Conservation (phyloP, 768 basidiomycete species). For the Holtermanniella nyarrowii region DNA sequence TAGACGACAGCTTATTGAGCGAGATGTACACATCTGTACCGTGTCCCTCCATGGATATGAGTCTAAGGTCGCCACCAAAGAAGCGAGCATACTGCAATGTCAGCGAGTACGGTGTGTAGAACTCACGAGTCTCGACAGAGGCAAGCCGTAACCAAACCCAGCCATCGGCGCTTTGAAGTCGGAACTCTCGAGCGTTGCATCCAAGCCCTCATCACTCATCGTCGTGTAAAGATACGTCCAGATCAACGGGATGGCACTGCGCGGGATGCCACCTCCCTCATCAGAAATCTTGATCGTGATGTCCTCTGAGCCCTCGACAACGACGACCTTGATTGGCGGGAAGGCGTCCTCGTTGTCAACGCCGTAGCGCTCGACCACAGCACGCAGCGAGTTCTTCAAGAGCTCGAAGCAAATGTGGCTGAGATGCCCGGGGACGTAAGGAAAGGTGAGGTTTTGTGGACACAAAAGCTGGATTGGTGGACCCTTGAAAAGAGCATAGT, state of each 20-base stretch:
- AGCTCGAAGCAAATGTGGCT: constrained; percentile 90
- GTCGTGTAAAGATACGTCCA: constrained; percentile 59
- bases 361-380: constrained; percentile 87
- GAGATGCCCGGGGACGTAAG: constrained; percentile 93
- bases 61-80: constrained; percentile 69
- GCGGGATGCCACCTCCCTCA: constrained; percentile 88
- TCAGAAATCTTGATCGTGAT: constrained; percentile 98
- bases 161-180: constrained; percentile 97
- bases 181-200: constrained; percentile 46
- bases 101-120: background rate
- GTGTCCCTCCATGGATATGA: constrained; percentile 92
- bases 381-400: constrained; percentile 92
- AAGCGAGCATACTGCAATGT: constrained; percentile 71
- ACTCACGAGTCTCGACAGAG: constrained; percentile 75
- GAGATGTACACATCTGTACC: constrained; percentile 39
- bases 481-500: constrained; percentile 84
- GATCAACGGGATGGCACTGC: constrained; percentile 68
- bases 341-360: constrained; percentile 65
- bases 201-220: constrained; percentile 58
- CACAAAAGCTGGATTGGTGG: constrained; percentile 96
- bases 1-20: constrained; percentile 34
- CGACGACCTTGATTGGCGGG: constrained; percentile 87
- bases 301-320: constrained; percentile 94
- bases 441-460: constrained; percentile 69
- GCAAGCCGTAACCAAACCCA: constrained; percentile 78